Percentiles rank a stretch among this genome's conserved stretches.
These are phyloP conservation scores for Rossbeevera mucosa DNA, from an alignment of 768 basidiomycete species.

Conservation along the genomic window DNA sequence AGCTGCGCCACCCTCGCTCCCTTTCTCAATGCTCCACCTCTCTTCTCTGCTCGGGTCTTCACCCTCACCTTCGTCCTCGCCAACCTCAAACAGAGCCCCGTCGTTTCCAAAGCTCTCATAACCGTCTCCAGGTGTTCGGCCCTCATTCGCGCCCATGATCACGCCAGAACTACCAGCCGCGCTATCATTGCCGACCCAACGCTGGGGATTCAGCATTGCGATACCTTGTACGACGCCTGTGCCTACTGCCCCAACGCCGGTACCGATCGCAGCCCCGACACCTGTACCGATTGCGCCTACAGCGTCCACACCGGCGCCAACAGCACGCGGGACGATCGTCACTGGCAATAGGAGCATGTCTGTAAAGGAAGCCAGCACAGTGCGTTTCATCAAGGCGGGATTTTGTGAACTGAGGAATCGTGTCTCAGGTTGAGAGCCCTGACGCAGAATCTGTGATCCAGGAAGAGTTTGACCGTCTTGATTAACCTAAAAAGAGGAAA, in stretches of 20 bases:
- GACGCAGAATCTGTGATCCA: neutral
- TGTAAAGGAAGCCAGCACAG: slow-evolving; percentile 88
- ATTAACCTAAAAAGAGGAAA: slow-evolving; percentile 4
- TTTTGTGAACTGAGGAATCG: slow-evolving; percentile 83
- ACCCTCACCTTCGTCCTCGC: slow-evolving; percentile 37
- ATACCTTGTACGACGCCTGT: slow-evolving; percentile 79
- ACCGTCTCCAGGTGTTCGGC: slow-evolving; percentile 3
- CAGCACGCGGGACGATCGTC: slow-evolving; percentile 87
- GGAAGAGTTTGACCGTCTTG: neutral
- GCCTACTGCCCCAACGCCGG: slow-evolving; percentile 52
- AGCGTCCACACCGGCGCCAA: slow-evolving; percentile 63
- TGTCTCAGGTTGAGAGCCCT: slow-evolving; percentile 22
- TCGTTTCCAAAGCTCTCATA: slow-evolving; percentile 26
- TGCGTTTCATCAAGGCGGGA: slow-evolving; percentile 88
- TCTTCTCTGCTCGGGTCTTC: slow-evolving; percentile 10
- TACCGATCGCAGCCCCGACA: slow-evolving; percentile 55
- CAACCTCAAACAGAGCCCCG: slow-evolving; percentile 50
- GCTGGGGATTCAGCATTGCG: slow-evolving; percentile 84
- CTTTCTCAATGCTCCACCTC: slow-evolving; percentile 12
- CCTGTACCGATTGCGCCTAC: slow-evolving; percentile 69
- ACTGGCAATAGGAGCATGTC: slow-evolving; percentile 88
- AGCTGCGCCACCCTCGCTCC: neutral
- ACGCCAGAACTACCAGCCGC: neutral
- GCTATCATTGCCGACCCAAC: slow-evolving; percentile 58
- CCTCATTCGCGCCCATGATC: neutral